Evolutionary conservation across 805 yeast species (phyloP).

Genomic region (Lachancea dasiensis): DNA sequence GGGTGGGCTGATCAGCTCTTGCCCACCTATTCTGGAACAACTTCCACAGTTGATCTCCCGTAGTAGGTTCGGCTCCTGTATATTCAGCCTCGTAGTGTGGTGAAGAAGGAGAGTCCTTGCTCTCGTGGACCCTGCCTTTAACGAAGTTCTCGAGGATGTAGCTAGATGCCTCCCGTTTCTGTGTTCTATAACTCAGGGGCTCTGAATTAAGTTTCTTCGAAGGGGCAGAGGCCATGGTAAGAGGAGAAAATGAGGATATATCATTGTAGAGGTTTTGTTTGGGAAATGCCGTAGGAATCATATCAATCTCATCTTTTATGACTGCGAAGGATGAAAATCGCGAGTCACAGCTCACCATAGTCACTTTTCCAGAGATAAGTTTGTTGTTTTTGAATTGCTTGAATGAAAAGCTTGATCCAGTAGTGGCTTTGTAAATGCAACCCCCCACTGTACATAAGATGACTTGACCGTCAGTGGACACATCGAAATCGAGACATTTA

Average conservation of each 20-base stretch:
- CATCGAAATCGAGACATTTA: slow-evolving; percentile 51
- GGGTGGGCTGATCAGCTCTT: neutral
- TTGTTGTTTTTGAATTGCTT: slow-evolving; percentile 31
- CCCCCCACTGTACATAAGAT: slow-evolving; percentile 67
- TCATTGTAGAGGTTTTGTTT: slow-evolving; percentile 46
- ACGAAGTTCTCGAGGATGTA: slow-evolving; percentile 9
- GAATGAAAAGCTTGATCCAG: slow-evolving; percentile 9
- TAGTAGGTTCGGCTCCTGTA: neutral
- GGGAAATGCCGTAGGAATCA: slow-evolving; percentile 49
- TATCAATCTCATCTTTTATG: slow-evolving; percentile 54
- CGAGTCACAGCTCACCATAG: slow-evolving; percentile 58
- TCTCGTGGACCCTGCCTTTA: slow-evolving; percentile 7
- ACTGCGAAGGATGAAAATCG: slow-evolving; percentile 61
- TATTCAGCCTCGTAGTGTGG: neutral
- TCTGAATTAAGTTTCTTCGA: slow-evolving; percentile 9
- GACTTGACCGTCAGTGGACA: slow-evolving; percentile 61
- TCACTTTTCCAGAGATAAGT: slow-evolving; percentile 30
- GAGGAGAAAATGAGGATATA: slow-evolving; percentile 48
- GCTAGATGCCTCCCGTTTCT: neutral
- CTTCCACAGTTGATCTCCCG: slow-evolving; percentile 1
- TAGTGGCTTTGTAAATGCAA: slow-evolving; percentile 42
- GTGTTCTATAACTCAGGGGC: slow-evolving; percentile 14
- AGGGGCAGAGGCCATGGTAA: slow-evolving; percentile 14
- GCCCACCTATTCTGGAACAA: slow-evolving; percentile 1
- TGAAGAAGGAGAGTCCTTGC: neutral